A percentile compares a stretch with the other conserved stretches of the same genome.
Conservation (phyloP, 2,329 filamentous ascomycete genomes). For the Berkeleyomyces rouxiae region DNA sequence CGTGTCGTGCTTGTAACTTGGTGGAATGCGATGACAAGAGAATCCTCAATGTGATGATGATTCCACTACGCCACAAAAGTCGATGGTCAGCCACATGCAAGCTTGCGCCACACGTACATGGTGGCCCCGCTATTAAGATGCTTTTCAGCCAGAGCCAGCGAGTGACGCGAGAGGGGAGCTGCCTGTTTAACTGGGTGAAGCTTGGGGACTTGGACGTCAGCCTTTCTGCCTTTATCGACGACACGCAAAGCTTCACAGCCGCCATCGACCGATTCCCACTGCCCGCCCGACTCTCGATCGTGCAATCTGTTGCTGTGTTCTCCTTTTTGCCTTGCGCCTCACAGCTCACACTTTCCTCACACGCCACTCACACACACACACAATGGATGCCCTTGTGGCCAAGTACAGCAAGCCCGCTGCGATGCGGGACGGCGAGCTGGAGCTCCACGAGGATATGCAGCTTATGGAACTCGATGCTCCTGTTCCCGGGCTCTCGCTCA, state of each 20-base stretch:
- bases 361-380: conserved; percentile 15
- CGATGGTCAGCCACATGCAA: background rate
- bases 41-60: too few species aligned
- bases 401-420: conserved; percentile 72
- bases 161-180: conserved; percentile 5
- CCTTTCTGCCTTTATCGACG: background rate
- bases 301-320: conserved; percentile 2
- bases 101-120: background rate
- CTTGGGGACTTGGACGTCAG: conserved; percentile 3
- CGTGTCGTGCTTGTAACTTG: too few species aligned
- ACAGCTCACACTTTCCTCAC: too few species aligned
- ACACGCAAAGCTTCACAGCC: background rate
- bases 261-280: background rate
- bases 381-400: conserved; percentile 85
- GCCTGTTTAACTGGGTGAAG: background rate
- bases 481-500: conserved; percentile 64
- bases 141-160: background rate
- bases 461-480: conserved; percentile 42
- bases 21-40: too few species aligned
- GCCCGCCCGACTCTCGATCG: background rate
- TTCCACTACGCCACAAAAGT: background rate
- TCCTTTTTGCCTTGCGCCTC: background rate
- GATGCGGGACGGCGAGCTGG: conserved; percentile 53
- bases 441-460: conserved; percentile 58
- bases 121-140: background rate